These are phyloP conservation scores for Sclerotinia subarctica DNA, from an alignment of 2,329 filamentous ascomycete species.

Conservation along the genomic window DNA sequence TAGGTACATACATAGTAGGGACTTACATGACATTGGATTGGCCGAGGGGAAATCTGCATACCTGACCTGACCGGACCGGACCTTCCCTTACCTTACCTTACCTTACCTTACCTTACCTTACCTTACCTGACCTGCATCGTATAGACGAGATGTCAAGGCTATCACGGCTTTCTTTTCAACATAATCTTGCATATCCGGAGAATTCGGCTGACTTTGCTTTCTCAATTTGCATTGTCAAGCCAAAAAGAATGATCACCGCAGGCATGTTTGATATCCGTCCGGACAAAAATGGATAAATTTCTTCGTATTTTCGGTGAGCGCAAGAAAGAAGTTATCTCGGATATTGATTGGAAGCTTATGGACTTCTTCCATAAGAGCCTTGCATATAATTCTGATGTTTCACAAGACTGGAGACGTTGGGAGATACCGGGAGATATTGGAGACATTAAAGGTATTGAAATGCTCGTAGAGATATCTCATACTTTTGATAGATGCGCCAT, in stretches of 20 bases:
- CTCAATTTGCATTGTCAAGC: background rate
- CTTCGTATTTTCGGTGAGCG: background rate
- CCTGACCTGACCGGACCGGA: background rate
- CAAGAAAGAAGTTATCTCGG: background rate
- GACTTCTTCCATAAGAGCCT: background rate
- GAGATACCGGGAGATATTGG: background rate
- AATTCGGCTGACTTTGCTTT: background rate
- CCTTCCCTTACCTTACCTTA: too few relatives aligned
- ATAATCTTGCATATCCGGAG: constrained; percentile 17
- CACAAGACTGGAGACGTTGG: background rate
- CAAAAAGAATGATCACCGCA: constrained; percentile 10
- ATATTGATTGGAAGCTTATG: background rate
- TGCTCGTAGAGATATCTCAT: background rate
- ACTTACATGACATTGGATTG: background rate
- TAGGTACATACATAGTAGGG: background rate
- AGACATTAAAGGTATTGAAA: background rate
- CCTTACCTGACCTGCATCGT: background rate
- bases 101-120: too few relatives aligned
- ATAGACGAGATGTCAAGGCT: background rate
- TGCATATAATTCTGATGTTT: background rate
- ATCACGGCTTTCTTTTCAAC: background rate
- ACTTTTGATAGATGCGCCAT: background rate
- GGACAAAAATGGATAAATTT: background rate
- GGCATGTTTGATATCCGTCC: constrained; percentile 2
- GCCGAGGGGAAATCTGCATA: background rate